Evolutionary conservation across 2,329 filamentous ascomycete species (phyloP).

Genomic region (Xylariaceae sp.): DNA sequence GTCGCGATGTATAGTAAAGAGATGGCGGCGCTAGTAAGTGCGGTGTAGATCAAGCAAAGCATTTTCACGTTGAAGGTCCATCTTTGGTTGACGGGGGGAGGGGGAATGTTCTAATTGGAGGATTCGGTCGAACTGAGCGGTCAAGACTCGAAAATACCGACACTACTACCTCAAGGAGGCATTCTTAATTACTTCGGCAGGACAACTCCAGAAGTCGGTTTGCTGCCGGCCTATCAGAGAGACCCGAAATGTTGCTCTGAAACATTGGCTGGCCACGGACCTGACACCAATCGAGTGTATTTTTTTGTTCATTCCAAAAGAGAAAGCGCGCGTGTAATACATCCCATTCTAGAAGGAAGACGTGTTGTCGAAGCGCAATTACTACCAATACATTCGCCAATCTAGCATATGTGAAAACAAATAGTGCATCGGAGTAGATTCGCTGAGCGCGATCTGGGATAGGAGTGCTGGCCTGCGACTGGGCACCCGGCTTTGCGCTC

Average conservation of each 20-base stretch:
- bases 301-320: constrained; percentile 5
- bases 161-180: background rate
- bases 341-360: constrained; percentile 5
- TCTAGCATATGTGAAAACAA: constrained; percentile 19
- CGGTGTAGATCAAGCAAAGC: constrained; percentile 28
- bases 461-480: constrained; percentile 27
- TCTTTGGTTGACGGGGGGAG: constrained; percentile 15
- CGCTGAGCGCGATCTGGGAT: constrained; percentile 27
- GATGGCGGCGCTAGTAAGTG: constrained; percentile 18
- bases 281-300: constrained; percentile 6
- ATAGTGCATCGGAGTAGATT: constrained; percentile 30
- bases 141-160: constrained; percentile 21
- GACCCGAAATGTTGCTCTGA: constrained; percentile 5
- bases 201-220: constrained; percentile 3
- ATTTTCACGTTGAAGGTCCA: constrained; percentile 16
- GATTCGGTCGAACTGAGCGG: constrained; percentile 24
- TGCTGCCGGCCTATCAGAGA: constrained; percentile 7
- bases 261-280: constrained; percentile 9
- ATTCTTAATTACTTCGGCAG: constrained; percentile 1
- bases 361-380: constrained; percentile 1
- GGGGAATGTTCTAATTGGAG: constrained; percentile 20
- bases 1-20: no score
- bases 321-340: constrained; percentile 9
- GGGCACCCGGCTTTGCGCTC: constrained; percentile 9
- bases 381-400: constrained; percentile 12